Evolutionary conservation across 2,329 filamentous ascomycete genomes (phyloP).

Genomic region (Alternaria triticina): DNA sequence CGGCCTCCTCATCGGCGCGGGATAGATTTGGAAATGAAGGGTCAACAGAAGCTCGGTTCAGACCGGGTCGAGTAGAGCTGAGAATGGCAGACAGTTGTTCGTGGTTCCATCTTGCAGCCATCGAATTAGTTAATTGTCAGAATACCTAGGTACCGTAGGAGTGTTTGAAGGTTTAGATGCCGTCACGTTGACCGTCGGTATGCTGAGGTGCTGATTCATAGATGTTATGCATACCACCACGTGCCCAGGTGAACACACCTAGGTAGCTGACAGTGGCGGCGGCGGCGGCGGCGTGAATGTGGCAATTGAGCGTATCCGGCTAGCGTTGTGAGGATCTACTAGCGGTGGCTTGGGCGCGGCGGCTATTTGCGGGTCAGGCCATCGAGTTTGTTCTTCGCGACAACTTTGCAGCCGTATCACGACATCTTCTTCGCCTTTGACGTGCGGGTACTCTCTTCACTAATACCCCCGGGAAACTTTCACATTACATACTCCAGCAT

Average conservation of each 20-base stretch:
- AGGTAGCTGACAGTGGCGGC: background rate
- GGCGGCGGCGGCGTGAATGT: background rate
- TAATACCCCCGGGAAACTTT: background rate
- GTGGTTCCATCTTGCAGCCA: background rate
- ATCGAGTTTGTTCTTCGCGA: slow-evolving; percentile 19
- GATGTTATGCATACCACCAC: background rate
- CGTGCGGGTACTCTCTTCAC: slow-evolving; percentile 7
- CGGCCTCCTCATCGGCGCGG: background rate
- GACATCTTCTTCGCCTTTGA: background rate
- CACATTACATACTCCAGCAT: background rate
- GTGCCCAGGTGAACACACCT: background rate
- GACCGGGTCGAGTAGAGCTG: background rate
- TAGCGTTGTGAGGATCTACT: slow-evolving; percentile 11
- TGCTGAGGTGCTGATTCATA: background rate
- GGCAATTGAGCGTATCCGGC: background rate
- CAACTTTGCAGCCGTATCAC: slow-evolving; percentile 2
- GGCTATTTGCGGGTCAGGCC: slow-evolving; percentile 24
- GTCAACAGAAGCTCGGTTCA: background rate
- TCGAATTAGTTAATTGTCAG: background rate
- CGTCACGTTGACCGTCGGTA: background rate
- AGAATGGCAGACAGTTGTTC: background rate
- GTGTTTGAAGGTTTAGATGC: no score
- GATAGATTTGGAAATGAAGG: background rate
- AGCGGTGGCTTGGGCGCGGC: slow-evolving; percentile 13
- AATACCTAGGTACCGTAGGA: no score